These are phyloP conservation scores for Middelhovenomyces tepae DNA, from an alignment of 805 yeast species.

Conservation along the genomic window DNA sequence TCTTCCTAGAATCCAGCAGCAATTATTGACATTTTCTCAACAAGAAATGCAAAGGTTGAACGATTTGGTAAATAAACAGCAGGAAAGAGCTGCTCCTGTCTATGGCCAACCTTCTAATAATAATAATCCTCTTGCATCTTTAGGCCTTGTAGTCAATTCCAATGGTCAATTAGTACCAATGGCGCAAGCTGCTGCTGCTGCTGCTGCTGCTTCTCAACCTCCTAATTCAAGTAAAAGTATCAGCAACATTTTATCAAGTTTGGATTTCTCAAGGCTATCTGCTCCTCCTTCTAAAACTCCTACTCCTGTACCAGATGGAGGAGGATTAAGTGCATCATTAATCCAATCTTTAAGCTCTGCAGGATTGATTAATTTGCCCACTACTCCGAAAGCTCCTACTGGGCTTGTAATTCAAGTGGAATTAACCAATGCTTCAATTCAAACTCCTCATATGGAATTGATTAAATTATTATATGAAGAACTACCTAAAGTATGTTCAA, in stretches of 20 bases:
- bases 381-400: slow-evolving; percentile 2
- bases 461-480: slow-evolving; percentile 40
- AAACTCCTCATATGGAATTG: slow-evolving; percentile 25
- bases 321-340: slow-evolving; percentile 9
- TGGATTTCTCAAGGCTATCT: not conserved
- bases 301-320: slow-evolving; percentile 4
- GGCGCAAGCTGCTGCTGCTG: too few relatives aligned
- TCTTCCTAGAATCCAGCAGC: slow-evolving; percentile 23
- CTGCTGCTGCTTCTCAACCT: too few relatives aligned
- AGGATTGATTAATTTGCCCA: slow-evolving; percentile 17
- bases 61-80: slow-evolving; percentile 11
- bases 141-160: too few relatives aligned
- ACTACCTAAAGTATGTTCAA: slow-evolving; percentile 73
- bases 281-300: not conserved
- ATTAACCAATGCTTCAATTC: slow-evolving; percentile 24
- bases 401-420: slow-evolving; percentile 18
- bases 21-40: slow-evolving; percentile 20
- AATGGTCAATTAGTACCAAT: too few relatives aligned
- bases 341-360: slow-evolving; percentile 21
- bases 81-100: slow-evolving; percentile 12
- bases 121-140: too few relatives aligned
- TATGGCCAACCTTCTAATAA: slow-evolving; percentile 12
- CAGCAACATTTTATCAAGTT: too few relatives aligned
- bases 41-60: slow-evolving; percentile 24
- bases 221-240: too few relatives aligned